Evolutionary conservation across 1,284 basidiomycete species (phyloP).

Genomic region (Malassezia vespertilionis): DNA sequence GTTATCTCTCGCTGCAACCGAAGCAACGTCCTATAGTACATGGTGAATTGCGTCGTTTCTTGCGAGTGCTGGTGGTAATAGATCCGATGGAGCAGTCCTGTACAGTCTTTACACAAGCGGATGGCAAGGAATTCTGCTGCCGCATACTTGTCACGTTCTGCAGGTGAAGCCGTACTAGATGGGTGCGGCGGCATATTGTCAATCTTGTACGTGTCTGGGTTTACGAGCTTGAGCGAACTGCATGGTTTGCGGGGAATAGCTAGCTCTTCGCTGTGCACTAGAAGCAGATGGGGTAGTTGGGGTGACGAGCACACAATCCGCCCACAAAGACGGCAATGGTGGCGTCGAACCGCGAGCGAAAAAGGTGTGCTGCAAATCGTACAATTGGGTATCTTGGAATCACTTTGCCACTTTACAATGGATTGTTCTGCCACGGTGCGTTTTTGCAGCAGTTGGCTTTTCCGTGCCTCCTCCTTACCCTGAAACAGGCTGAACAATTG

Average conservation of each 20-base stretch:
- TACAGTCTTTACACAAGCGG: conserved; percentile 69
- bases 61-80: neutral
- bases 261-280: neutral
- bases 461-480: neutral
- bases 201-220: neutral
- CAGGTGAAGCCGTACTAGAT: neutral
- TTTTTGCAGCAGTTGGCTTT: neutral
- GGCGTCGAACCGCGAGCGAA: conserved; percentile 80
- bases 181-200: conserved; percentile 4
- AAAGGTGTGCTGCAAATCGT: conserved; percentile 79
- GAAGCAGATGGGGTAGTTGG: conserved; percentile 50
- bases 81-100: conserved; percentile 63
- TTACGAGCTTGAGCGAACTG: conserved; percentile 3
- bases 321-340: conserved; percentile 91
- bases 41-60: neutral
- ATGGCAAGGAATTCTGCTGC: conserved; percentile 22
- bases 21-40: neutral
- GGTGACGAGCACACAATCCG: conserved; percentile 83
- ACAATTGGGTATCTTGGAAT: conserved; percentile 64
- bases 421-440: conserved; percentile 58
- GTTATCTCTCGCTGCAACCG: conserved; percentile 67
- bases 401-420: conserved; percentile 91
- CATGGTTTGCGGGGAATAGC: neutral
- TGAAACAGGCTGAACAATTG: conserved; percentile 9
- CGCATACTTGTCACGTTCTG: neutral